Base-by-base conservation (phyloP, 208 protist species). In the Acanthamoeba sp. region DNA sequence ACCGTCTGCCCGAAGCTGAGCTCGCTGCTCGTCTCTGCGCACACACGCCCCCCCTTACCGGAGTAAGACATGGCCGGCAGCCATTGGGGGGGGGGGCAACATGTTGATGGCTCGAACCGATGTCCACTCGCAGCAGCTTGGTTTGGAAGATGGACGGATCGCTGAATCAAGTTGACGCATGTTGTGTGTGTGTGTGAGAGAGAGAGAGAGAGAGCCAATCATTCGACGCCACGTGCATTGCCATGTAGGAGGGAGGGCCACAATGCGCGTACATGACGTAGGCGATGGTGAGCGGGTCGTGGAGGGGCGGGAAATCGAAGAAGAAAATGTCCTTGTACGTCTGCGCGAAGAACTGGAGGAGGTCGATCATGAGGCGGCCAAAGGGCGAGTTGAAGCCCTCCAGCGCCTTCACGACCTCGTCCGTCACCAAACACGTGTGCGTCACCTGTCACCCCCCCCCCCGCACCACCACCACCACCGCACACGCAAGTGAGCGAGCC, bases 341-440 rank as follows among this genome's bases (percentile, higher is more conserved):
- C 20, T 94, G 29, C 0, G 38, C 48, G 32, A 96, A 96, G 34
- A 95, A 96, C 9, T 88, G 80, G 22, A 96, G 59, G 36, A 96
- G 69, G 45, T 95, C 94, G 24, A 93, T 71, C 27, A 93, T 73
- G 2, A 96, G 59, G 16, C 36, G 50, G 29, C 94, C 91, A 40
- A 96, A 96, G 2, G 88, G 88, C 1, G 88, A 93, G 88, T 76
- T 27, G 62, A 93, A 93, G 2, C 59, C 10, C 36, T 45, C n/a
- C 69, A 96, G 95, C 48, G 73, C 27, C 1, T 91, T 62, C 0
- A 96, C 9, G 16, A 95, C 38, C 7, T 95, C 40, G 2, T 38
- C 18, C 12, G 95, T 96, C 1, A 96, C 80, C 27, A 97, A 36
- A 38, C 88, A 95, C 6, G 84, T 97, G 32, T 97, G 95, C n/a